Evolutionary conservation across 768 basidiomycete species (phyloP), one percentile per base, ranked within the genome.

Genomic region (Russula lepida): DNA sequence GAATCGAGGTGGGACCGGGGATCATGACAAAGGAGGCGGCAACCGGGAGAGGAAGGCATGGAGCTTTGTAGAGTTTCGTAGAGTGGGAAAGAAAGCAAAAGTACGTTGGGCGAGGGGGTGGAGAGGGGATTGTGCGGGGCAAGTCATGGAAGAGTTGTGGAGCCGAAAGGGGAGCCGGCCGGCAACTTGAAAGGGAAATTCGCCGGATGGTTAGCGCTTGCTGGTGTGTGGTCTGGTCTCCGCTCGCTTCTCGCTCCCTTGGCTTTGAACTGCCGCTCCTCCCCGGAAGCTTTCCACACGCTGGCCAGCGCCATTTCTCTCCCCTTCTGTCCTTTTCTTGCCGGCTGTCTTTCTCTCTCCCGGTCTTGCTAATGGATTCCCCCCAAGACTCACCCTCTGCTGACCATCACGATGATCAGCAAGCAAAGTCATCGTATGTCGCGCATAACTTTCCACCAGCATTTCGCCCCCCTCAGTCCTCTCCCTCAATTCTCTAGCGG

Each of bases 401-500:
- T 32, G 57, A 63, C 56, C 52, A 63, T 47, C 52, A 63, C 2
- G 62, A 63, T 25, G 61, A 63, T 43, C 59, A 64, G 39, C 53
- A 65, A n/a, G 43, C 60, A 56, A 64, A 64, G 52, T 65, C 64
- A 5, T 64, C 64, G 62, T 63, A 48, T 15, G 61, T 46, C 25
- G 1, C 21, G 2, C n/a, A 41, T 47, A 25, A 7, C 30, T 37
- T 33, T 19, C 54, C 35, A 1, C 35, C 23, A 12, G 11, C 35
- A n/a, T 21, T 13, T 30, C 32, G 30, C 11, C 54, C 25, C 41
- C 23, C 46, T 58, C 28, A 46, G 11, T 15, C 13, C 48, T 23
- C 43, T 43, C 35, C 28, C 6, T 43, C 37, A 25, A 17, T 6
- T 17, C 35, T 6, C 30, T 62, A 78, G 77, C 41, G 67, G 75